A percentile compares a stretch with the other conserved stretches of the same genome.
phyloP scores from a whole-genome alignment of 371 early-diverging fungal genomes.

The Mortierella polycephala region DNA sequence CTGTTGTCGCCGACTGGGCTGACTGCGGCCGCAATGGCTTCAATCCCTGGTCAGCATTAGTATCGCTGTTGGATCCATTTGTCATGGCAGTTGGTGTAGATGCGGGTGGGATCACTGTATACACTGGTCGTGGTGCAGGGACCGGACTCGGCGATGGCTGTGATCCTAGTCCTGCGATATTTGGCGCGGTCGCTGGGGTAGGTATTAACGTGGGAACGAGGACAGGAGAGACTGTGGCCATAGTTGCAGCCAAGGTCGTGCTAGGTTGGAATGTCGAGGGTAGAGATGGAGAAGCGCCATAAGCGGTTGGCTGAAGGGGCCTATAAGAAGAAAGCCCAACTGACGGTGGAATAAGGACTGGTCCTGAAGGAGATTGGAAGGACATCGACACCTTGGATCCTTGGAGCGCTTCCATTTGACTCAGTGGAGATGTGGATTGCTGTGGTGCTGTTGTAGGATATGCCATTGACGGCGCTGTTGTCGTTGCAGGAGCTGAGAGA shows the following conservation, averaged over 20 bases:
- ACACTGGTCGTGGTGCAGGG: constrained; percentile 16
- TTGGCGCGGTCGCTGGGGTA: no score
- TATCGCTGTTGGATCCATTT: constrained; percentile 4
- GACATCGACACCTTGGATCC: constrained; percentile 15
- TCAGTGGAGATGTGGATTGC: no score
- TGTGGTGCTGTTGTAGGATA: constrained; percentile 1
- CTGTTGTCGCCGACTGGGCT: constrained; percentile 3
- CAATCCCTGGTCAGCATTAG: not conserved
- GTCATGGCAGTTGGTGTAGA: constrained; percentile 12
- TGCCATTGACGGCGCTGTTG: constrained; percentile 1
- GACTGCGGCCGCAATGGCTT: not conserved
- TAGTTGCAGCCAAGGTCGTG: not conserved
- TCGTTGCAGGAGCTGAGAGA: constrained; percentile 15
- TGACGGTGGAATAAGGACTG: constrained; percentile 6
- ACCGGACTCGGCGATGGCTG: constrained; percentile 13
- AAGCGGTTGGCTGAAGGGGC: constrained; percentile 24
- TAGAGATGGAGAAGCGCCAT: constrained; percentile 2
- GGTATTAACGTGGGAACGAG: not conserved
- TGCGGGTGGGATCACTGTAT: constrained; percentile 11
- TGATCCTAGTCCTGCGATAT: not conserved
- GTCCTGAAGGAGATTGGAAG: not conserved
- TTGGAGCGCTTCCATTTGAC: not conserved
- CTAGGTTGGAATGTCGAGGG: constrained; percentile 5
- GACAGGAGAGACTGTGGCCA: not conserved
- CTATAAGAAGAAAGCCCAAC: constrained; percentile 23